Percentiles rank a stretch among this genome's conserved stretches.
phyloP scores from a whole-genome alignment of 139 green algal species.

The Desmodesmus armatus region DNA sequence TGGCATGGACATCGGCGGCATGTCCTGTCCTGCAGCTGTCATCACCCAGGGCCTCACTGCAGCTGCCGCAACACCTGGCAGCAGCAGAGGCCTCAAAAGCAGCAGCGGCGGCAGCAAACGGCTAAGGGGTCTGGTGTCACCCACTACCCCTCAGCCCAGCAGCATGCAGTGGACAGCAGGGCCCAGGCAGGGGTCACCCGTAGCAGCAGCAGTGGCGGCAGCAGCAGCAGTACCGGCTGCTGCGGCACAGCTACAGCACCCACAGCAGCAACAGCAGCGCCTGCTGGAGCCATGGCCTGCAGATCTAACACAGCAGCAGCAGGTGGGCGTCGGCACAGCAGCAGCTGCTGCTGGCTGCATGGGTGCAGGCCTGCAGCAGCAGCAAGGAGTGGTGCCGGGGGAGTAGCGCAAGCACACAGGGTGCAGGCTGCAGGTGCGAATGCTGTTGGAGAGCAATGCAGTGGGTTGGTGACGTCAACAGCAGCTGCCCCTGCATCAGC shows the following conservation, averaged over 20 bases:
- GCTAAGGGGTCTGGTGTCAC: not conserved
- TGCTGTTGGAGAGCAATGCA: no score
- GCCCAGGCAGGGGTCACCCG: not conserved
- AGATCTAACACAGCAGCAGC: no score
- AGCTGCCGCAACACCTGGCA: not conserved
- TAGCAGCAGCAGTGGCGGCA: not conserved
- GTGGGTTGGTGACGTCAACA: no score
- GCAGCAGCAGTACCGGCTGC: conserved; percentile 3
- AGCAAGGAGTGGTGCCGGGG: no score
- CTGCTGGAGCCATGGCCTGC: no score
- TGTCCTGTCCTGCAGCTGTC: not conserved
- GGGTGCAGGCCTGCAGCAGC: no score
- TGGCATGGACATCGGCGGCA: no score
- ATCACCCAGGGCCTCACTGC: not conserved
- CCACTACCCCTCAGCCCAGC: not conserved
- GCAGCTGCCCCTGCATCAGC: no score
- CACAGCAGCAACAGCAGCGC: not conserved
- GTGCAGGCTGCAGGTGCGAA: no score
- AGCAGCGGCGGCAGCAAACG: not conserved
- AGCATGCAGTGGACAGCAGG: not conserved
- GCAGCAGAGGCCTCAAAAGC: not conserved
- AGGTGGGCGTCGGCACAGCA: no score
- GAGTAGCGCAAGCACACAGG: no score
- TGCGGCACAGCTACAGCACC: not conserved
- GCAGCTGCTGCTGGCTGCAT: no score